A percentile compares a stretch with the other conserved stretches of the same genome.
Evolutionary conservation across 441 rosid species (phyloP).

Genomic region (Gossypium gossypioides): DNA sequence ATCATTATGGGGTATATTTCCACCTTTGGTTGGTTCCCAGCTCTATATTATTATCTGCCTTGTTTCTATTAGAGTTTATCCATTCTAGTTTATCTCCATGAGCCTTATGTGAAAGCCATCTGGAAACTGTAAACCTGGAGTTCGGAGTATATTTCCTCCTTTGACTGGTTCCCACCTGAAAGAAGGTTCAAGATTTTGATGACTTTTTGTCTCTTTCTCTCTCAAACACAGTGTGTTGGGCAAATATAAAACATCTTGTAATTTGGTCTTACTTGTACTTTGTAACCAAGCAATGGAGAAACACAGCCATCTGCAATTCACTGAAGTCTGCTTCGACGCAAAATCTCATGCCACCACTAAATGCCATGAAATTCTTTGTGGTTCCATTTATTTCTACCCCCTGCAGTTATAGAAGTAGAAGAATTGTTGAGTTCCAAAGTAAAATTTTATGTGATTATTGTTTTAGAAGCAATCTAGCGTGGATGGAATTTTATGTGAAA

Average conservation of each 20-base stretch:
- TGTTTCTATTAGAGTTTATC: neutral
- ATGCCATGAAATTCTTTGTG: conserved; percentile 86
- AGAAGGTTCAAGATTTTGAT: conserved; percentile 14
- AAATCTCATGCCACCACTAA: conserved; percentile 96
- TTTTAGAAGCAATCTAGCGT: neutral
- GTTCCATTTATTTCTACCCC: conserved; percentile 47
- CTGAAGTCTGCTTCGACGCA: conserved; percentile 93
- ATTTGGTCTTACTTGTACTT: conserved; percentile 55
- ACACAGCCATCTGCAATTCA: conserved; percentile 84
- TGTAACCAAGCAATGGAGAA: conserved; percentile 74
- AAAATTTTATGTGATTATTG: neutral
- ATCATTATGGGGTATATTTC: neutral
- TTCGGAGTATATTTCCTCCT: conserved; percentile 74
- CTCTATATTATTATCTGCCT: neutral
- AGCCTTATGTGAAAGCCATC: conserved; percentile 63
- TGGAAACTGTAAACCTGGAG: conserved; percentile 89
- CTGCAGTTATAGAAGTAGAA: conserved; percentile 28
- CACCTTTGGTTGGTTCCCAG: too few species aligned
- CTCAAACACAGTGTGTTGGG: neutral
- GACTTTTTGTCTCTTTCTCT: neutral
- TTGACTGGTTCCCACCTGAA: conserved; percentile 59
- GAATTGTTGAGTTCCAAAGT: too few species aligned
- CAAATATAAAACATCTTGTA: neutral
- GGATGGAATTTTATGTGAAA: neutral
- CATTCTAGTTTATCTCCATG: conserved; percentile 25